Conservation (phyloP, 106 monocot species). For the Dendrobium chrysotoxum region DNA sequence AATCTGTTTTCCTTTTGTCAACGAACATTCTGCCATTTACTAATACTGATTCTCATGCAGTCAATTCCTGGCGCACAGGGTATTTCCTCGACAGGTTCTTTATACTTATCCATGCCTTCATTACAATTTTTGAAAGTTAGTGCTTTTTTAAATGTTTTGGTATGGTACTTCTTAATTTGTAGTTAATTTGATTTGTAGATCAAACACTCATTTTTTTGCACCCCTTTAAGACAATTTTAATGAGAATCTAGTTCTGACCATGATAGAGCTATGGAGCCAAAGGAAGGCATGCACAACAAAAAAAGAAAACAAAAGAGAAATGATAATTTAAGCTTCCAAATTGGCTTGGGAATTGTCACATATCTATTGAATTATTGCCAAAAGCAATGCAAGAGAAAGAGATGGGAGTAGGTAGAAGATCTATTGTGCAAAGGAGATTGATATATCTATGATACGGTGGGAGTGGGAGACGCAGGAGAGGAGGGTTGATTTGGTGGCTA, state of each 20-base stretch:
- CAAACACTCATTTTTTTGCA: background rate
- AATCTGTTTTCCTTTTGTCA: background rate
- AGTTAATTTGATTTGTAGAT: background rate
- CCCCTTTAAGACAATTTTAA: background rate
- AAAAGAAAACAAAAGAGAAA: background rate
- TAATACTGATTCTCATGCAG: conserved; percentile 26
- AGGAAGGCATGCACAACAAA: background rate
- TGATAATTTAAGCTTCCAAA: background rate
- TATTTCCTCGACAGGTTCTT: conserved; percentile 37
- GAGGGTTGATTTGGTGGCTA: no score
- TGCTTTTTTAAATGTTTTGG: background rate
- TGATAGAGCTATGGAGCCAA: background rate
- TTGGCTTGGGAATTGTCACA: background rate
- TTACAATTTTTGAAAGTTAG: background rate
- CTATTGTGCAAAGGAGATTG: background rate
- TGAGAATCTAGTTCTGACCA: background rate
- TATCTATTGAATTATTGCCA: background rate
- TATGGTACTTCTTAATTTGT: background rate
- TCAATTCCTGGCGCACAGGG: conserved; percentile 17
- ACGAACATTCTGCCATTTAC: background rate
- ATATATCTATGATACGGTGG: background rate
- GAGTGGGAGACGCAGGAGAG: no score
- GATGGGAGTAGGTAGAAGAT: background rate
- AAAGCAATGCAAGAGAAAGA: background rate
- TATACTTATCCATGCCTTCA: background rate